phyloP scores from a whole-genome alignment of 177 flowering plant genomes.

The Vitis hybrid region DNA sequence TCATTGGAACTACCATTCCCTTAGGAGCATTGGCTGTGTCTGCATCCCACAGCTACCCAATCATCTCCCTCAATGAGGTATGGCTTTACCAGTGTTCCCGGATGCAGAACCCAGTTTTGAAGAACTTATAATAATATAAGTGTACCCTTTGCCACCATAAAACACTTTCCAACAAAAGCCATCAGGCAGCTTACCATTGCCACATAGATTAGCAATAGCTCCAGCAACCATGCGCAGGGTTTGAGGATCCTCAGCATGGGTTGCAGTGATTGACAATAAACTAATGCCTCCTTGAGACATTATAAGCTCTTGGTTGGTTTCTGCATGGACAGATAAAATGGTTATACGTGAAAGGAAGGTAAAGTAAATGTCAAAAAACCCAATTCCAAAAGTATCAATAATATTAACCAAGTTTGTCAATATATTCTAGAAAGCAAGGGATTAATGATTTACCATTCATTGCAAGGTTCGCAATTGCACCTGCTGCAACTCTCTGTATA shows the following conservation, averaged over 20 bases:
- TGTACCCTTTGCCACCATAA: not conserved
- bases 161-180: not conserved
- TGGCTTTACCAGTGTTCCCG: not conserved
- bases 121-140: not conserved
- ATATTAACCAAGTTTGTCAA: not conserved
- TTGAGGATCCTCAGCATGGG: conserved; percentile 91
- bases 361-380: not conserved
- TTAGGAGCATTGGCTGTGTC: not conserved
- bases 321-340: conserved; percentile 37
- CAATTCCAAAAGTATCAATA: not conserved
- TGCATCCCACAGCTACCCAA: not conserved
- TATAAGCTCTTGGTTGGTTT: conserved; percentile 94
- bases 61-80: not conserved
- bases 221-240: conserved; percentile 99
- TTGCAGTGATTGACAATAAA: conserved; percentile 71
- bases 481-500: conserved; percentile 94
- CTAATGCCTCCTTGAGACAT: conserved; percentile 90
- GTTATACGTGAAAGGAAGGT: not conserved
- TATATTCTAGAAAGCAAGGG: not conserved
- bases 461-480: conserved; percentile 94
- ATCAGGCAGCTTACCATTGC: conserved; percentile 66
- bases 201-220: conserved; percentile 97
- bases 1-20: not conserved
- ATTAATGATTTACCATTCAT: conserved; percentile 73
- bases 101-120: not conserved